Conservation (phyloP, 2,329 filamentous ascomycete genomes). For the Elsinoe australis region DNA sequence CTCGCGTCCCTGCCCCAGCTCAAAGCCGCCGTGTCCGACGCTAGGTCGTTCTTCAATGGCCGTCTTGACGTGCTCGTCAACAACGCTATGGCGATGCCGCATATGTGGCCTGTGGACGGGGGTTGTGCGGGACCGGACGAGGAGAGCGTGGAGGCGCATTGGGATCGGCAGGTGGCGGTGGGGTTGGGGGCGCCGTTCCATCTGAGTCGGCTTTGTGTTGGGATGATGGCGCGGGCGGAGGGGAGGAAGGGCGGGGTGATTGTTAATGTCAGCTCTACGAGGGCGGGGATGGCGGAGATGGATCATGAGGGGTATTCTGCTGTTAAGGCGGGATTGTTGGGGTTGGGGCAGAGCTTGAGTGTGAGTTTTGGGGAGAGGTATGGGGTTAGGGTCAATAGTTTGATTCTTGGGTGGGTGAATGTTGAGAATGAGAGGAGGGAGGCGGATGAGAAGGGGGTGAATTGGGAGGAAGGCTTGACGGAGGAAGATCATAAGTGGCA, state of each 20-base stretch:
- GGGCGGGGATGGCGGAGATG: conserved; percentile 43
- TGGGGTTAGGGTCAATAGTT: conserved; percentile 42
- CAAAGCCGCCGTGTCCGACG: conserved; percentile 26
- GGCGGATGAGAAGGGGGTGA: conserved; percentile 34
- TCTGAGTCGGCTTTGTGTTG: conserved; percentile 21
- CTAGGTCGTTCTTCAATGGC: conserved; percentile 30
- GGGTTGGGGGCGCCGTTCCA: conserved; percentile 31
- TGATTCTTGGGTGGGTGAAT: conserved; percentile 48
- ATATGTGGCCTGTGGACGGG: conserved; percentile 14
- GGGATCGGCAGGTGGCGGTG: conserved; percentile 20
- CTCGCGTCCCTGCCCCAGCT: conserved; percentile 30
- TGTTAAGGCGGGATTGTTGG: conserved; percentile 45
- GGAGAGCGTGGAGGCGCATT: conserved; percentile 17
- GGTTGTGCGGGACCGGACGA: conserved; percentile 13
- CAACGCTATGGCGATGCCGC: conserved; percentile 30
- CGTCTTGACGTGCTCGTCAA: conserved; percentile 38
- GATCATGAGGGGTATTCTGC: conserved; percentile 46
- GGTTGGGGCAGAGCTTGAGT: conserved; percentile 44
- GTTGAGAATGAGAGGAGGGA: conserved; percentile 38
- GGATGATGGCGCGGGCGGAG: conserved; percentile 22
- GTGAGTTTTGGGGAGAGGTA: conserved; percentile 38
- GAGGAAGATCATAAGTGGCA: conserved; percentile 44
- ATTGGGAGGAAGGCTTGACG: conserved; percentile 42
- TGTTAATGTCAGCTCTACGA: conserved; percentile 45
- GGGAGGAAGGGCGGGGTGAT: conserved; percentile 24